phyloP scores from a whole-genome alignment of 345 rosid species.

The Sapria himalayana region DNA sequence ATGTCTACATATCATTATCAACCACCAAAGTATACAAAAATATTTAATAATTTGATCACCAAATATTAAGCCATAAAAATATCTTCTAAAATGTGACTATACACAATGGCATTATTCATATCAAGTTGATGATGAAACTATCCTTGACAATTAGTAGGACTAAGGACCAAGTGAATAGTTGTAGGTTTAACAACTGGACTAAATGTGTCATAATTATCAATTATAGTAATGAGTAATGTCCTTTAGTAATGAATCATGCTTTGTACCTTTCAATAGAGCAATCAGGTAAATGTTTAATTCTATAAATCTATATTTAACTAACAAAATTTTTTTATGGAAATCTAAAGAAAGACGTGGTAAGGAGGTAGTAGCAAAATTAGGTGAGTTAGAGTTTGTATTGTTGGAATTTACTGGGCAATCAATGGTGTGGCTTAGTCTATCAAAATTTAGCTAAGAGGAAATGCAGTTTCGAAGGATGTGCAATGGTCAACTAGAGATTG shows the following conservation, averaged over 20 bases:
- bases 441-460: neutral
- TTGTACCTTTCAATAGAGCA: no score
- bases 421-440: neutral
- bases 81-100: no score
- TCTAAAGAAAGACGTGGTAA: neutral
- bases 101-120: no score
- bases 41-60: no score
- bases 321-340: no score
- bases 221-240: no score
- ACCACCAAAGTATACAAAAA: no score
- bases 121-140: no score
- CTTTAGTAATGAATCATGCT: no score
- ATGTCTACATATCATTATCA: no score
- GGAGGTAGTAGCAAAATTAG: neutral
- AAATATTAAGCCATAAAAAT: neutral
- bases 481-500: neutral
- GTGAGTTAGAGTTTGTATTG: neutral
- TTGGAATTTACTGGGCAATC: neutral
- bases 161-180: neutral
- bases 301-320: no score
- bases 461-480: neutral
- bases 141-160: neutral
- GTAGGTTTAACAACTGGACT: neutral
- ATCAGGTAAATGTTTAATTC: no score
- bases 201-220: neutral